Evolutionary conservation across 129 eudicot genomes (phyloP), one percentile per base, ranked within the genome.

Genomic region (Chrysanthemum lavandulifolium): DNA sequence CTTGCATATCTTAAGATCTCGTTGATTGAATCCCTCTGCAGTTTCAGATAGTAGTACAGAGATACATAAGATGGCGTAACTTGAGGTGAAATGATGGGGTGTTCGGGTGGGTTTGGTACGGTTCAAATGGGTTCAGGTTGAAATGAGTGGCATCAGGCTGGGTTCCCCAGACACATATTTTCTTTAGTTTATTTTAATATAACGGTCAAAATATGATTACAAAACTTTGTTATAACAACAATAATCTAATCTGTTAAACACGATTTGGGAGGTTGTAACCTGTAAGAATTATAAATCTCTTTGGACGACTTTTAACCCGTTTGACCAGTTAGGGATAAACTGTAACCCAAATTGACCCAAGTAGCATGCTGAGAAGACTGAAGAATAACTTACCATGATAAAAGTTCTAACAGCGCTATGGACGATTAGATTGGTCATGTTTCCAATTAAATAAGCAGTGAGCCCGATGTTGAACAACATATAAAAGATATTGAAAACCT

Each of bases 391-490:
- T 80, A 89, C 96, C 92, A 89, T 80, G 67, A 81, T 77, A 64
- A 86, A 84, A 11, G 89, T 86, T 80, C 81, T 77, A 54, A 78
- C 59, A 10, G 89, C 88, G 31, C 91, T 82, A 33, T 89, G 96
- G 75, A 89, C 96, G 14, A 89, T 60, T 33, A 89, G 79, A 74
- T 86, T 89, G 71, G 96, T 89, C 91, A 89, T 89, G 84, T 89
- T 89, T 58, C 91, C 96, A 62, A 89, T 89, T 54, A 89, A 31
- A 60, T 89, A 89, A 27, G 96, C 82, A 0, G 87, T 82, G 73
- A 89, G 96, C 45, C 96, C 96, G 11, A 88, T 88, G 85, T 88
- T 88, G 84, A 88, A 88, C 71, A 88, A 80, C 96, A 88, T 88
- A 71, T 88, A 88, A 68, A 86, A 84, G 61, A 89, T 86, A 50